These are phyloP conservation scores for Thraustotheca clavata DNA, from an alignment of 352 stramenopile genomes.

Conservation along the genomic window DNA sequence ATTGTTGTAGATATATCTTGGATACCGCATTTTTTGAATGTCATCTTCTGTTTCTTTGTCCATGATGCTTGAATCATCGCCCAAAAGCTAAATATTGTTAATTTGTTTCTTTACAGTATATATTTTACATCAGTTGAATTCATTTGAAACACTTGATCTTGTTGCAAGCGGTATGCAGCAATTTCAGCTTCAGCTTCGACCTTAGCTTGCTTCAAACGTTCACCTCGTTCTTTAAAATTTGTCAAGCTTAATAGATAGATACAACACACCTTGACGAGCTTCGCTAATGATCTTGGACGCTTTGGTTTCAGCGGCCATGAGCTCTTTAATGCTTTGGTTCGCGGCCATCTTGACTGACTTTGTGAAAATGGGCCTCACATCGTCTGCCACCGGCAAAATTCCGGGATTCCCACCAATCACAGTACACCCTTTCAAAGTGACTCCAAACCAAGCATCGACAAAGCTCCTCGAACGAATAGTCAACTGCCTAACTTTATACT, in stretches of 20 bases:
- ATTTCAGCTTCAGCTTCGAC: conserved; percentile 80
- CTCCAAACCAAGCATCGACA: no score
- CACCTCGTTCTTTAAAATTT: conserved; percentile 50
- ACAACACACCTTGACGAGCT: conserved; percentile 51
- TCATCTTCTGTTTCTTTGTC: conserved; percentile 69
- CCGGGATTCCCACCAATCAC: not conserved
- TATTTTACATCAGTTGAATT: conserved; percentile 58
- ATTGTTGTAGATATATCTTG: not conserved
- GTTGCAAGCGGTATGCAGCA: conserved; percentile 74
- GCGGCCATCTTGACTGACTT: conserved; percentile 42
- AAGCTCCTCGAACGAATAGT: not conserved
- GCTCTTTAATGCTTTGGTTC: conserved; percentile 86
- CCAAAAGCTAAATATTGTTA: conserved; percentile 43
- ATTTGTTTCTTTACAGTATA: not conserved
- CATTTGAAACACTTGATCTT: conserved; percentile 82
- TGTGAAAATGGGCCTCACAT: not conserved
- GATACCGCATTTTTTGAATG: conserved; percentile 73
- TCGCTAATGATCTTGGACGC: conserved; percentile 87
- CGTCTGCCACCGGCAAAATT: not conserved
- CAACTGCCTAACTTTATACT: not conserved
- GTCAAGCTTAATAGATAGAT: not conserved
- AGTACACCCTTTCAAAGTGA: not conserved
- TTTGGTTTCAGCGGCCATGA: conserved; percentile 85
- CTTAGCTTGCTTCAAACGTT: conserved; percentile 84
- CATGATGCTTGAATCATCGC: conserved; percentile 62